Evolutionary conservation across 2,329 filamentous ascomycete genomes (phyloP).

Genomic region (Colletotrichum australisinense): DNA sequence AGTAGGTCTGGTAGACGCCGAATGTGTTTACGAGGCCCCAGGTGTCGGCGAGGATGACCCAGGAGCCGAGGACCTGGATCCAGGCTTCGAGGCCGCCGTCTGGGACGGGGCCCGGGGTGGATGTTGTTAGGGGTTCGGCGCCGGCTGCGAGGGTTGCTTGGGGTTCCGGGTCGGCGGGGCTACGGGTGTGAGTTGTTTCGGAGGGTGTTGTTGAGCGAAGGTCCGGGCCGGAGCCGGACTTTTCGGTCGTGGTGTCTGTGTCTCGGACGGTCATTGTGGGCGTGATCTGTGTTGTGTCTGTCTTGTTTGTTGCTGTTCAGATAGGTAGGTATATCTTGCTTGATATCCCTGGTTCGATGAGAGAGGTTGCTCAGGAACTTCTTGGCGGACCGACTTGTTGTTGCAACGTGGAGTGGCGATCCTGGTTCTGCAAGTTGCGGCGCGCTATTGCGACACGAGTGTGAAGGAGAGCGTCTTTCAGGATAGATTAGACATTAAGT

Average conservation of each 20-base stretch:
- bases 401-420: conserved; percentile 8
- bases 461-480: neutral
- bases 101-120: conserved; percentile 28
- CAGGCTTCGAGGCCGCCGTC: conserved; percentile 42
- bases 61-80: conserved; percentile 42
- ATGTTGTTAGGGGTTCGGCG: neutral
- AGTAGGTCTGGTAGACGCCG: conserved; percentile 59
- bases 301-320: neutral
- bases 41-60: conserved; percentile 37
- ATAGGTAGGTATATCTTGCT: neutral
- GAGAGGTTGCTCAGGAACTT: neutral
- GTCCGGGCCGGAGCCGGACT: neutral
- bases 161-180: conserved; percentile 17
- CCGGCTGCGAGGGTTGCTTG: neutral
- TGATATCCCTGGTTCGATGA: neutral
- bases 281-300: neutral
- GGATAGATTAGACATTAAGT: conserved; percentile 14
- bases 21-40: conserved; percentile 55
- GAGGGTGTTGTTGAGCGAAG: conserved; percentile 5
- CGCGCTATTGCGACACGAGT: neutral
- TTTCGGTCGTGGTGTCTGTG: conserved; percentile 2
- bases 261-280: conserved; percentile 11
- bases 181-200: too few species aligned
- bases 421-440: neutral
- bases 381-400: conserved; percentile 13